A percentile compares a stretch with the other conserved stretches of the same genome.
Evolutionary conservation across 371 early-diverging fungal genomes (phyloP).

Genomic region (Rhizomucor miehei): DNA sequence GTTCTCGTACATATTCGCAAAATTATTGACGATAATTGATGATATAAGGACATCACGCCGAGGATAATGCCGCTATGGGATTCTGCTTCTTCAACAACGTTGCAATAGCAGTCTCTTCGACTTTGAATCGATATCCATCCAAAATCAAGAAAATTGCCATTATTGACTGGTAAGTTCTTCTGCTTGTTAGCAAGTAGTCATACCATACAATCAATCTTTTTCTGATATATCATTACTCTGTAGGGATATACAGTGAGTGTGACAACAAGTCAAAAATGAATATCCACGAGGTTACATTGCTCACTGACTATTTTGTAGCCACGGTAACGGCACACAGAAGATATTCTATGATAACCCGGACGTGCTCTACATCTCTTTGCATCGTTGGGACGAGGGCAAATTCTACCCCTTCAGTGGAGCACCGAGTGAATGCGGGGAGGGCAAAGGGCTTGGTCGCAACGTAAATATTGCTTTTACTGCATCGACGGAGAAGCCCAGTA

Average conservation of each 20-base stretch:
- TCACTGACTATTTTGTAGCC: constrained; percentile 23
- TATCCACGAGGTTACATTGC: no score
- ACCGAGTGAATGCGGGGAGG: constrained; percentile 57
- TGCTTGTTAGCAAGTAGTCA: no score
- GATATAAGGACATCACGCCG: constrained; percentile 59
- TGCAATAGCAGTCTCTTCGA: constrained; percentile 58
- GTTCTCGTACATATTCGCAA: no score
- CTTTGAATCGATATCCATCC: constrained; percentile 45
- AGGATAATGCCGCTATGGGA: constrained; percentile 65
- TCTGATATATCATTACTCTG: no score
- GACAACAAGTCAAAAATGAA: no score
- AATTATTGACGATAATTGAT: not conserved
- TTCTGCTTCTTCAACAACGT: constrained; percentile 72
- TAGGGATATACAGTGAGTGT: constrained; percentile 68
- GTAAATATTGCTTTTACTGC: constrained; percentile 61
- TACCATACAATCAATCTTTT: no score
- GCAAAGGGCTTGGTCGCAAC: constrained; percentile 50
- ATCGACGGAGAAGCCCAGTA: constrained; percentile 53
- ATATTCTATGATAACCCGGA: constrained; percentile 65
- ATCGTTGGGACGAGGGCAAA: constrained; percentile 63
- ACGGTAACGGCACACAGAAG: constrained; percentile 68
- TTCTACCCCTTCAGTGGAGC: constrained; percentile 63
- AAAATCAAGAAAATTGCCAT: constrained; percentile 55
- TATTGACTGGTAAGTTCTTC: constrained; percentile 50
- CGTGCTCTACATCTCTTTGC: constrained; percentile 64